These are phyloP conservation scores for Durusdinium trenchii DNA, from an alignment of 73 alveolate species.

Conservation along the genomic window DNA sequence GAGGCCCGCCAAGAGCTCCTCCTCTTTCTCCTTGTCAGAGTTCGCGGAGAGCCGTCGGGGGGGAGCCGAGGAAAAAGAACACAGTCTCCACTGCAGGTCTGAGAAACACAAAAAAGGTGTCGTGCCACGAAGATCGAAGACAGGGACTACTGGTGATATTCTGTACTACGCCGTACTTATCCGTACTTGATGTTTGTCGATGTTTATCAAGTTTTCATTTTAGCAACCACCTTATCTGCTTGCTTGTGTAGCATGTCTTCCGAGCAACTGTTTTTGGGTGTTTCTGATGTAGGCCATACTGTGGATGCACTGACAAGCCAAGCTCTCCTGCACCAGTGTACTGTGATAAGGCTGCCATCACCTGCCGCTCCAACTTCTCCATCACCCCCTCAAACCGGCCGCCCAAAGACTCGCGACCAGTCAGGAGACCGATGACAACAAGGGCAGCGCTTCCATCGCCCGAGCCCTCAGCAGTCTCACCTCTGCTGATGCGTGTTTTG, in stretches of 20 bases:
- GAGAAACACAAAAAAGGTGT: not conserved
- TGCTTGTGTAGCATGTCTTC: too few species aligned
- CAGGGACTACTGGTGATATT: not conserved
- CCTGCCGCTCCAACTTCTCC: too few species aligned
- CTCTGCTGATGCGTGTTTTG: too few species aligned
- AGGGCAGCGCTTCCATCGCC: constrained; percentile 44
- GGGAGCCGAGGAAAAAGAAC: not conserved
- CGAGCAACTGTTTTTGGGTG: too few species aligned
- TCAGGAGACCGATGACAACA: constrained; percentile 54
- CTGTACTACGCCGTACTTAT: not conserved
- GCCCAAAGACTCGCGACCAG: too few species aligned
- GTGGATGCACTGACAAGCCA: too few species aligned
- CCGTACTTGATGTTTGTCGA: not conserved
- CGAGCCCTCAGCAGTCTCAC: too few species aligned
- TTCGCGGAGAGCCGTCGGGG: constrained; percentile 16
- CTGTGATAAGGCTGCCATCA: too few species aligned
- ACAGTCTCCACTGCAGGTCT: not conserved
- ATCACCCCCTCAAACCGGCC: too few species aligned
- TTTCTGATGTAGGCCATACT: too few species aligned
- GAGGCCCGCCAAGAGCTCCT: constrained; percentile 6
- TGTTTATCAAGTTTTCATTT: not conserved
- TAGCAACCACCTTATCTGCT: not conserved
- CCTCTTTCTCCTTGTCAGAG: constrained; percentile 41
- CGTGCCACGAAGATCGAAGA: not conserved
- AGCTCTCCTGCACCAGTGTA: too few species aligned